Conservation (phyloP, 257 asterid genomes). For the Lantana camara region DNA sequence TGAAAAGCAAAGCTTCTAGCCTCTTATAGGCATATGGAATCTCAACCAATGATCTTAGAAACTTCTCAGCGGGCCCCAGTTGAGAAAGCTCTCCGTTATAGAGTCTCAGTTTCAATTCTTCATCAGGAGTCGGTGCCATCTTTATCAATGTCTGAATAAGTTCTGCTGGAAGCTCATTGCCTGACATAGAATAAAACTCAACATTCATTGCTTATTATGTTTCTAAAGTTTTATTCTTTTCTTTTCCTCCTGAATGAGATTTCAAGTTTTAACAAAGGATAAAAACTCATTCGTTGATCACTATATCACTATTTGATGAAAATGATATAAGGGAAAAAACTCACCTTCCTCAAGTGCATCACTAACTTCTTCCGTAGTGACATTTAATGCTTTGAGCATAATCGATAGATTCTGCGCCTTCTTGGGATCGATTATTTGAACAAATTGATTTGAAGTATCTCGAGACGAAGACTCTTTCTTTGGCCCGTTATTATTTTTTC, state of each 20-base stretch:
- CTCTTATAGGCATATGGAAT: conserved; percentile 70
- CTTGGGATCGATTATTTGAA: conserved; percentile 81
- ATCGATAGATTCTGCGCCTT: conserved; percentile 91
- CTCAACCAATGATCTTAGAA: conserved; percentile 65
- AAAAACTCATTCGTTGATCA: neutral
- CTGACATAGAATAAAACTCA: conserved; percentile 30
- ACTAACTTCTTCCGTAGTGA: conserved; percentile 89
- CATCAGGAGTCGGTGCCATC: conserved; percentile 79
- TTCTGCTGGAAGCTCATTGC: conserved; percentile 68
- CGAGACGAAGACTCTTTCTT: conserved; percentile 48
- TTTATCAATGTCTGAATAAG: conserved; percentile 62
- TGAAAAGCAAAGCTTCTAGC: conserved; percentile 60
- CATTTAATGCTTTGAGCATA: conserved; percentile 87
- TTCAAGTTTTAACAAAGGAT: neutral
- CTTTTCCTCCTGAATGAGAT: neutral
- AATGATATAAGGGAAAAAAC: conserved; percentile 16
- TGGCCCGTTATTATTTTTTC: conserved; percentile 43
- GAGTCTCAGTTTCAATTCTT: conserved; percentile 64
- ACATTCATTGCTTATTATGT: neutral
- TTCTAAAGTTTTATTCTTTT: neutral
- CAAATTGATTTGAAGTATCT: conserved; percentile 43
- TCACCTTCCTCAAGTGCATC: conserved; percentile 96
- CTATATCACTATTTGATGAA: neutral
- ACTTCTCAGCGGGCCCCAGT: conserved; percentile 73
- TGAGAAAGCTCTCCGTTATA: conserved; percentile 50